Percentiles rank a stretch among this genome's conserved stretches.
These are phyloP conservation scores for Ilex asprella DNA, from an alignment of 257 asterid species.

Conservation along the genomic window DNA sequence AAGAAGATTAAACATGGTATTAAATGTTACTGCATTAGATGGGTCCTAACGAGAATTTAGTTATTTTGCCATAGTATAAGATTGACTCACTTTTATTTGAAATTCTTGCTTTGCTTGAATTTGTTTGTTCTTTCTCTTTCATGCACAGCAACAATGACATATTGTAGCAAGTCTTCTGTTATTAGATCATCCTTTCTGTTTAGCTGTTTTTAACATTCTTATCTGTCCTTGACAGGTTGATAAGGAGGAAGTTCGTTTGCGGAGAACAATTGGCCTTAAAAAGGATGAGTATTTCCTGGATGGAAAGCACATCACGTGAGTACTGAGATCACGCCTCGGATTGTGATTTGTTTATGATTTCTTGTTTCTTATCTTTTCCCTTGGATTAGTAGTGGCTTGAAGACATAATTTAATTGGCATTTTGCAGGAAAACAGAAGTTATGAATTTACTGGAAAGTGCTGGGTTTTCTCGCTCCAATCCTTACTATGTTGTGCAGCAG, in stretches of 20 bases:
- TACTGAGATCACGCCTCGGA: slow-evolving; percentile 13
- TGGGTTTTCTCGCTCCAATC: slow-evolving; percentile 99
- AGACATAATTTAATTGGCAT: slow-evolving; percentile 14
- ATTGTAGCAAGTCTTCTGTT: background rate
- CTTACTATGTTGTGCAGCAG: slow-evolving; percentile 99
- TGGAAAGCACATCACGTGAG: slow-evolving; percentile 97
- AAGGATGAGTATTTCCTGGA: slow-evolving; percentile 97
- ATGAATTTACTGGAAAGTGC: slow-evolving; percentile 99
- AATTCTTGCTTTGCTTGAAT: slow-evolving; percentile 1
- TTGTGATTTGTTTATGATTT: slow-evolving; percentile 4
- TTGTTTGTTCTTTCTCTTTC: no score
- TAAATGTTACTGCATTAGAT: no score
- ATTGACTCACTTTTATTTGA: no score
- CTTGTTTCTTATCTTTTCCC: slow-evolving; percentile 6
- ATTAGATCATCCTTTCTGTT: background rate
- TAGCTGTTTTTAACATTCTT: slow-evolving; percentile 8
- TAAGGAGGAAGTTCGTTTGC: slow-evolving; percentile 92
- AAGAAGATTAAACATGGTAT: no score
- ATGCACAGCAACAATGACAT: no score
- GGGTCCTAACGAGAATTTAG: no score
- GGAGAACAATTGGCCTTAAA: slow-evolving; percentile 93
- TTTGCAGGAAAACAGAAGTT: slow-evolving; percentile 94
- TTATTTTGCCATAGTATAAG: no score
- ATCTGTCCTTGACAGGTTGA: slow-evolving; percentile 56
- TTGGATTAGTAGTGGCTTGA: slow-evolving; percentile 5